A percentile compares a stretch with the other conserved stretches of the same genome.
phyloP scores from a whole-genome alignment of 805 yeast genomes.

The Yamadazyma sp. region DNA sequence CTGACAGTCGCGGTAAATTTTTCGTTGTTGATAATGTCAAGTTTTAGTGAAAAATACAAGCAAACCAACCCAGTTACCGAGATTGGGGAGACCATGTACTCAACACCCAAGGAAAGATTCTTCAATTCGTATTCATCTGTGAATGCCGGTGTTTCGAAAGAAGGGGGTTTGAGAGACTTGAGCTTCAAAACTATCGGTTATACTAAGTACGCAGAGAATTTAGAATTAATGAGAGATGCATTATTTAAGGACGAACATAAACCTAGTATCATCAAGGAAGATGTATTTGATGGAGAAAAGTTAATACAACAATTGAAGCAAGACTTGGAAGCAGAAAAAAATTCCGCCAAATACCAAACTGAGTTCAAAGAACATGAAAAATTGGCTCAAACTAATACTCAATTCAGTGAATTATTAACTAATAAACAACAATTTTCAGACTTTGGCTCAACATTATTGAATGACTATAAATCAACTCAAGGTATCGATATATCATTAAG shows the following conservation, averaged over 20 bases:
- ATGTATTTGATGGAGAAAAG: conserved; percentile 16
- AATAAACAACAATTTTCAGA: conserved; percentile 16
- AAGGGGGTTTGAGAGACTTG: conserved; percentile 40
- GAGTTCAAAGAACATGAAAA: neutral
- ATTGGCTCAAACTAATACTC: conserved; percentile 5
- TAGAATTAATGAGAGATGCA: conserved; percentile 29
- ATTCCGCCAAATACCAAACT: neutral
- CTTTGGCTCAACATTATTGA: conserved; percentile 13
- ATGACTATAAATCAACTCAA: conserved; percentile 13
- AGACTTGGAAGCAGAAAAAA: conserved; percentile 1
- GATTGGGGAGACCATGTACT: conserved; percentile 14
- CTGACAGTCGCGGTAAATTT: neutral
- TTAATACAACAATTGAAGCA: conserved; percentile 17
- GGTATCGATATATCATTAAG: conserved; percentile 13
- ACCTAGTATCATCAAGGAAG: conserved; percentile 16
- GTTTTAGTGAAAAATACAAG: conserved; percentile 11
- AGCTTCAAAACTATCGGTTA: conserved; percentile 40
- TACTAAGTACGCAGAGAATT: conserved; percentile 32
- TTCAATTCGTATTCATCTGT: conserved; percentile 28
- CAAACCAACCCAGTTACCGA: conserved; percentile 7
- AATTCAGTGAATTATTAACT: conserved; percentile 13
- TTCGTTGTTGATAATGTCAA: conserved; percentile 6
- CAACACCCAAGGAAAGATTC: conserved; percentile 18
- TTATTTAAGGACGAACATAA: conserved; percentile 16
- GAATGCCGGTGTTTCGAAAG: conserved; percentile 37